These are phyloP conservation scores for Maudiozyma humilis DNA, from an alignment of 1,139 yeast species.

Conservation along the genomic window DNA sequence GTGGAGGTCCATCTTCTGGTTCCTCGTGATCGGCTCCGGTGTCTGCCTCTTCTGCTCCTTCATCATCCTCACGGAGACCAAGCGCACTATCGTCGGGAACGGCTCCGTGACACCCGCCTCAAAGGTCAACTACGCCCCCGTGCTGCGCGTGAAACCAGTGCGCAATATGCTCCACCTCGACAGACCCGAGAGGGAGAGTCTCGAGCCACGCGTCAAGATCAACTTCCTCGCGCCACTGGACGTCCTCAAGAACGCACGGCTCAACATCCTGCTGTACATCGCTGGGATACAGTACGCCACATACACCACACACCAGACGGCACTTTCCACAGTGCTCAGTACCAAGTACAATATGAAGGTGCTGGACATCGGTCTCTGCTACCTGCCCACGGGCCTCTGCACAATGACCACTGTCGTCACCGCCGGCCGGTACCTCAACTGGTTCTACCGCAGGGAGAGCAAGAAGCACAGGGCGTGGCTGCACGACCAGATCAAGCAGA, in stretches of 20 bases:
- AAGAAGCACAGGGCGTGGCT: constrained; percentile 19
- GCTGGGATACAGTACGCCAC: constrained; percentile 54
- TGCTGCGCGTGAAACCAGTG: constrained; percentile 25
- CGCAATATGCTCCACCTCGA: constrained; percentile 26
- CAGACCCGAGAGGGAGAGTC: constrained; percentile 29
- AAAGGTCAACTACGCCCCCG: constrained; percentile 38
- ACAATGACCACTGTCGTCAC: constrained; percentile 42
- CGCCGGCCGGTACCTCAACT: constrained; percentile 43
- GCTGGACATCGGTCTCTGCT: constrained; percentile 55
- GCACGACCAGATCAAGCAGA: constrained; percentile 14
- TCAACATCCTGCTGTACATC: constrained; percentile 38
- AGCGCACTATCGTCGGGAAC: constrained; percentile 59
- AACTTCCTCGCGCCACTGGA: constrained; percentile 40
- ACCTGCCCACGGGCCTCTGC: constrained; percentile 51
- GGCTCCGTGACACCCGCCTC: constrained; percentile 44
- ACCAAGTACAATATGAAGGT: constrained; percentile 43
- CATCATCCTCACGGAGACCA: constrained; percentile 61
- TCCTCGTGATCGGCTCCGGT: constrained; percentile 54
- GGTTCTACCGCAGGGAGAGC: constrained; percentile 32
- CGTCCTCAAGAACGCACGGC: constrained; percentile 35
- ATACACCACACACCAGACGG: constrained; percentile 62
- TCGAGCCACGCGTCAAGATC: constrained; percentile 27
- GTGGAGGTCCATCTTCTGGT: constrained; percentile 76
- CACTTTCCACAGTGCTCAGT: constrained; percentile 48
- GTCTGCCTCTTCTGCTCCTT: constrained; percentile 34